phyloP scores from a whole-genome alignment of 169 alveolate genomes.

The Eimeria brunetti region DNA sequence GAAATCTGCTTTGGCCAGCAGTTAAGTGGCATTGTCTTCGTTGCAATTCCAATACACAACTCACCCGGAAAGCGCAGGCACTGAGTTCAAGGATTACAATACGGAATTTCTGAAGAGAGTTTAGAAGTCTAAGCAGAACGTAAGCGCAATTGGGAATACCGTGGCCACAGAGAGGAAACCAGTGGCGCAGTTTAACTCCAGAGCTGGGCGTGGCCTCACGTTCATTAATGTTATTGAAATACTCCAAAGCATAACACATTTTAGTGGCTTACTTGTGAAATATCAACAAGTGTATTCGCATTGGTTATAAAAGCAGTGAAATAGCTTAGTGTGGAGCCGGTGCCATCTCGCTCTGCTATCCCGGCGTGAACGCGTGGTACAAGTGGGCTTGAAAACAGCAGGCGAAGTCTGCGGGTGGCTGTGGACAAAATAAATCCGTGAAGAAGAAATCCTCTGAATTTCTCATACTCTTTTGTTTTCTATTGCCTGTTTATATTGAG shows the following conservation, averaged over 20 bases:
- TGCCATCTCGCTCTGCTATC: constrained; percentile 7
- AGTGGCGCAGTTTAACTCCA: neutral
- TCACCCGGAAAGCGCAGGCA: neutral
- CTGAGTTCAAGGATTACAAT: neutral
- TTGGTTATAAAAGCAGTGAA: neutral
- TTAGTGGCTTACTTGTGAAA: neutral
- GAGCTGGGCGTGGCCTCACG: neutral
- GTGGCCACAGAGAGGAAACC: neutral
- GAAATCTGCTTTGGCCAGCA: neutral
- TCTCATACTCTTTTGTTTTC: neutral
- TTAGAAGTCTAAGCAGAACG: neutral
- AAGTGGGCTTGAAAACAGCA: neutral
- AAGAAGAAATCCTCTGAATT: neutral
- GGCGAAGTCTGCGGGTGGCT: neutral
- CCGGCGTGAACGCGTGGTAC: neutral
- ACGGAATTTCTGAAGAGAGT: neutral
- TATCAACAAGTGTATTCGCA: neutral
- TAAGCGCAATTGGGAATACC: neutral
- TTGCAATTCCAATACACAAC: neutral
- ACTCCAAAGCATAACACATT: neutral
- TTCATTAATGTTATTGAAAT: neutral
- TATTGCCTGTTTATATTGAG: neutral
- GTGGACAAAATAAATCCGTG: neutral
- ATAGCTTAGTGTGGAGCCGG: neutral
- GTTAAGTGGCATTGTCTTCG: neutral